Evolutionary conservation across 148 eudicot genomes (phyloP).

Genomic region (Chenopodium quinoa): DNA sequence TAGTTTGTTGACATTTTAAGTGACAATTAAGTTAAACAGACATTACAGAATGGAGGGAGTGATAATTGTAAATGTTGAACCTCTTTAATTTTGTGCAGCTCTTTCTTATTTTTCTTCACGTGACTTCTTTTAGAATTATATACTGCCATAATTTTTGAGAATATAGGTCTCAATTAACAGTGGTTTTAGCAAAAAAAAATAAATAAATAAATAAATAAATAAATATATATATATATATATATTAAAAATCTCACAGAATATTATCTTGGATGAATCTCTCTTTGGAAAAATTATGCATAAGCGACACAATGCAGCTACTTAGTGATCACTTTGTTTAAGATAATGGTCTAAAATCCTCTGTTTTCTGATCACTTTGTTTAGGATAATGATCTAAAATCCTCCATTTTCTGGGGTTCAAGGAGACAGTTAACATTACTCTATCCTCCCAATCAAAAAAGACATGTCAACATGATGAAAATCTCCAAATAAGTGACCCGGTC

Average conservation of each 20-base stretch:
- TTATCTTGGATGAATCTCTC: background rate
- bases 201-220: no score
- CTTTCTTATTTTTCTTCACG: background rate
- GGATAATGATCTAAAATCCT: background rate
- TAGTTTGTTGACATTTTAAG: background rate
- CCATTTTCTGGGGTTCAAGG: background rate
- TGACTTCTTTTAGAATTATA: background rate
- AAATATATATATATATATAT: no score
- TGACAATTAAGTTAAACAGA: background rate
- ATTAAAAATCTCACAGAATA: background rate
- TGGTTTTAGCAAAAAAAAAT: background rate
- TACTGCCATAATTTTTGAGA: background rate
- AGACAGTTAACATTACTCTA: background rate
- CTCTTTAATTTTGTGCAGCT: background rate
- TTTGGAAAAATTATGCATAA: background rate
- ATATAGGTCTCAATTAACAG: background rate
- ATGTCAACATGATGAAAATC: background rate
- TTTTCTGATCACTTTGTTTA: background rate
- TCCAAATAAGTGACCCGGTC: background rate
- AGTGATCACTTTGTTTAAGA: background rate
- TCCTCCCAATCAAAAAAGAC: background rate
- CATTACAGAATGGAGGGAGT: background rate
- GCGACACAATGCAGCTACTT: background rate
- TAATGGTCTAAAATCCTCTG: background rate
- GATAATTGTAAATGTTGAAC: background rate